Base-by-base conservation (phyloP, 1,139 yeast genomes). In the Pichia terricola region DNA sequence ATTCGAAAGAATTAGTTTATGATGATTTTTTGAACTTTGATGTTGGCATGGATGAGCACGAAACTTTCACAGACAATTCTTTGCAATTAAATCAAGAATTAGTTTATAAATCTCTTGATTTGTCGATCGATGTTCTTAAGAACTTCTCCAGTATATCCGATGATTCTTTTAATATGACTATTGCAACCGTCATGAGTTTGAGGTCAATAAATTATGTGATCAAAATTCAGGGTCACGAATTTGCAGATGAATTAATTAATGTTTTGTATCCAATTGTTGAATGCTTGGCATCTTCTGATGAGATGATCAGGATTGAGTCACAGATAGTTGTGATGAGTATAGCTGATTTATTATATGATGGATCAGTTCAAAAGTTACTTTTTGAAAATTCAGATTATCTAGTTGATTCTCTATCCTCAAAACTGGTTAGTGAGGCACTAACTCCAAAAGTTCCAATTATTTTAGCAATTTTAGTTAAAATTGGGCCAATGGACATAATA, bases 391-490 rank as follows among this genome's bases (percentile, higher is more conserved):
- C 79, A 53, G 96, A 89, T 57, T 89, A 89, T 58, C 61, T 91
- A 28, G 66, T 88, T 10, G 96, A 91, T 60, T 66, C 88, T 0
- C 65, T 88, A 22, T 81, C 95, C 6, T 63, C 79, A 37, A 76
- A 74, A 50, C 65, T 91, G 43, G 76, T 85, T 28, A 75, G 83
- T 4, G 77, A 87, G 8, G 70, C 75, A 26, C 67, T 89, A 46
- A 78, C 89, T 0, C 91, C 95, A 0, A 69, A 87, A 34, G 72
- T 87, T 0, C 79, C 94, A 1, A 77, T 80, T 0, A 77, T 87
- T 3, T 65, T 88, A 31, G 68, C 81, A 43, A 79, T 86, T 5
- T 63, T 88, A 35, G 68, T 85, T 26, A 75, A 72, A 51, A 68
- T 88, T 32, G 81, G 89, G 0, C 96, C 96, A 0, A 65, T 74